Evolutionary conservation across 495 filamentous ascomycete species (phyloP), one percentile per base, ranked within the genome.

Genomic region (Friedmanniomyces endolithicus): DNA sequence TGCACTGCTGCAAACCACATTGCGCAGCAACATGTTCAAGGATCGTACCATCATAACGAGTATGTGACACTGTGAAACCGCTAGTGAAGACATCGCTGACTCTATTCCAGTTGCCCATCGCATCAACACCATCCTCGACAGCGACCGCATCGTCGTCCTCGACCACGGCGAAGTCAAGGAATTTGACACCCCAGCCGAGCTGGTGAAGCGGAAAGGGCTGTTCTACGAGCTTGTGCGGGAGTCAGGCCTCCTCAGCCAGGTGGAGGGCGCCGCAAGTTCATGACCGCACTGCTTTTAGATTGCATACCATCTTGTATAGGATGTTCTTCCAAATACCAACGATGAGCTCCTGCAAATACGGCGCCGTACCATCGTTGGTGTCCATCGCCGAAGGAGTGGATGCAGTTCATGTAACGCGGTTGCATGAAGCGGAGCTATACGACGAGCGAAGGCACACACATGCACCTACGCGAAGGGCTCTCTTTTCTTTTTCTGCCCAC

Each of bases 61-160:
- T 57, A 43, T 29, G 53, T 35, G 17, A 9, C 14, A 23, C 9
- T 31, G 4, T 31, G 3, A 4, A 3, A 3, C 9, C 27, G 4
- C 9, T 31, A 4, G 27, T 4, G 6, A 22, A 27, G 4, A 47
- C n/a, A n/a, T 8, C 41, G 50, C 20, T 52, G 17, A 52, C 24
- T 2, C 19, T 40, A 2, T 2, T 8, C 4, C 33, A 60, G 58
- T 98, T 64, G 92, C 92, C 47, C 92, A 98, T 68, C 81, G 92
- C 41, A 94, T 99, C 70, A 95, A 96, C 71, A 97, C 89, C 19
- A 95, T 97, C 66, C 79, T 95, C 19, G 89, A 95, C 70, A 88
- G 84, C 25, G 88, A 97, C 68, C 77, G 87, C 22, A 88, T 97
- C 51, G 80, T 95, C 39, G 89, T 97, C 41, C 78, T 97, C 1